phyloP scores from a whole-genome alignment of 2,329 filamentous ascomycete genomes.

The Aspergillus brunneoviolaceus region DNA sequence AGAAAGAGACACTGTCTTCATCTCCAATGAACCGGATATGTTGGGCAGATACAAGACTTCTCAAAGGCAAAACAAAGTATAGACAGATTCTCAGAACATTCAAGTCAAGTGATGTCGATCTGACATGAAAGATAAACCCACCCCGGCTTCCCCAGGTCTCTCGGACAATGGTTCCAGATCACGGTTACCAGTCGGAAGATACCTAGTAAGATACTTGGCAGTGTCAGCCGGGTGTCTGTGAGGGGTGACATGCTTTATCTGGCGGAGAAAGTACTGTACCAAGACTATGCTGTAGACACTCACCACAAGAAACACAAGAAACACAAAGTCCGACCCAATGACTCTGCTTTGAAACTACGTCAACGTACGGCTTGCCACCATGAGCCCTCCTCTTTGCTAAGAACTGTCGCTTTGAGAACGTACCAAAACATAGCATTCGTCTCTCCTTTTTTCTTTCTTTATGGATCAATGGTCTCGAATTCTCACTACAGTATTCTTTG shows the following conservation, averaged over 20 bases:
- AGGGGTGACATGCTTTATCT: too few relatives aligned
- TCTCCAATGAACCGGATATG: too few relatives aligned
- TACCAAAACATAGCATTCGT: neutral
- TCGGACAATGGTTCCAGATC: neutral
- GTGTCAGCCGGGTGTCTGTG: too few relatives aligned
- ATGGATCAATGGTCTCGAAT: neutral
- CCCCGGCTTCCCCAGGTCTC: neutral
- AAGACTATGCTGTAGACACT: neutral
- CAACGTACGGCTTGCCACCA: too few relatives aligned
- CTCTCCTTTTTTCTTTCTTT: neutral
- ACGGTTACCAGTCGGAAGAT: neutral
- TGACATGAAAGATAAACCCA: neutral
- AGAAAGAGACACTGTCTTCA: too few relatives aligned
- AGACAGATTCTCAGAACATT: neutral
- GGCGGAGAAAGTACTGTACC: neutral
- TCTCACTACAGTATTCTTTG: neutral
- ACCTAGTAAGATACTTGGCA: too few relatives aligned
- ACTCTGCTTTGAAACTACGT: neutral
- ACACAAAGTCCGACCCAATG: neutral
- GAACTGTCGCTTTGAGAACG: too few relatives aligned
- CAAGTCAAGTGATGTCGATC: neutral
- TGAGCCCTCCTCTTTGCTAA: too few relatives aligned
- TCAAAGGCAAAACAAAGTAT: neutral
- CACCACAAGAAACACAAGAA: neutral
- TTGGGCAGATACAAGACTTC: too few relatives aligned